Percentiles rank a stretch among this genome's conserved stretches.
phyloP scores from a whole-genome alignment of 208 protist species.

The Crithidia brevicula region DNA sequence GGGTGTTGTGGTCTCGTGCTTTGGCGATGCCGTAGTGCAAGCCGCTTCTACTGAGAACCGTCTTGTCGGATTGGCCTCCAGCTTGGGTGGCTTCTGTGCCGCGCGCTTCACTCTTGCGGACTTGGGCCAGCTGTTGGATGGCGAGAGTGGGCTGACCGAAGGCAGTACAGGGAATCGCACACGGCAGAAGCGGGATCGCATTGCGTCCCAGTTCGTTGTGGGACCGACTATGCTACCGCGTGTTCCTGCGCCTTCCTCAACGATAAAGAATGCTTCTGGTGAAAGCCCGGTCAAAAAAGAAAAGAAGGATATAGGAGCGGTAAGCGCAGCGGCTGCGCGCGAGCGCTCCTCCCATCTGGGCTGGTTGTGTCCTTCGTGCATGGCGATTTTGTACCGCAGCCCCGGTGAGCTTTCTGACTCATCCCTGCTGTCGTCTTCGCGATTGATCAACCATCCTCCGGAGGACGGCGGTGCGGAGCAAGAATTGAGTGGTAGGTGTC shows the following conservation, averaged over 20 bases:
- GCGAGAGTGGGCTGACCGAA: background rate
- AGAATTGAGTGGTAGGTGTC: constrained; percentile 17
- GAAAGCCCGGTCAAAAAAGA: background rate
- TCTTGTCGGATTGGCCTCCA: constrained; percentile 41
- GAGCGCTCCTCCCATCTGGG: constrained; percentile 44
- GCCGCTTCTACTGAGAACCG: constrained; percentile 23
- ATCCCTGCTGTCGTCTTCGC: background rate
- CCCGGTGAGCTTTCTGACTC: constrained; percentile 23
- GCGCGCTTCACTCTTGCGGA: constrained; percentile 30
- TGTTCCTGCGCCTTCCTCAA: constrained; percentile 1
- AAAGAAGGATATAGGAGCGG: background rate
- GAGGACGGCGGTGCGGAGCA: constrained; percentile 11
- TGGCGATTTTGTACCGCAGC: constrained; percentile 55
- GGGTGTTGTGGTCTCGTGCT: constrained; percentile 47
- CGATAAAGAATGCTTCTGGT: background rate
- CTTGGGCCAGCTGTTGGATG: constrained; percentile 47
- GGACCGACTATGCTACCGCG: constrained; percentile 54
- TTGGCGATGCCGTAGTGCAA: constrained; percentile 43
- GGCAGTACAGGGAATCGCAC: background rate
- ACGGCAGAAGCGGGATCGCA: constrained; percentile 42
- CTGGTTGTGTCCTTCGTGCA: constrained; percentile 77
- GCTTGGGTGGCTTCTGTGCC: constrained; percentile 41
- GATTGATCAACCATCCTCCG: background rate
- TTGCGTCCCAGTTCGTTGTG: constrained; percentile 70
- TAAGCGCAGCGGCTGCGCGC: background rate